Base-by-base conservation (phyloP, 345 rosid species). In the Eucalyptus paniculata region DNA sequence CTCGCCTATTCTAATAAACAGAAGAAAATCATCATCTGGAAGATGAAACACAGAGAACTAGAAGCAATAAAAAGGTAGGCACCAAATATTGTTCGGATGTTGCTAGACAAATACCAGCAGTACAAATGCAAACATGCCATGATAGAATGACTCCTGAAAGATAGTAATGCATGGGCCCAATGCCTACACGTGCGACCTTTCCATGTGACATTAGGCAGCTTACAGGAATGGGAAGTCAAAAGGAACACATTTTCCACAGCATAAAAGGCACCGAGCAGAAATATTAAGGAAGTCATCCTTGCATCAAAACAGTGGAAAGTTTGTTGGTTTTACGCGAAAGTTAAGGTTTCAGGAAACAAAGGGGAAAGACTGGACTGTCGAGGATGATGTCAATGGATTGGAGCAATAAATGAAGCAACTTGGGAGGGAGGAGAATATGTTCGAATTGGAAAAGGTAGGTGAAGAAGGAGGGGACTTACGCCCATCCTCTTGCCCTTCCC, bases 401-500 rank as follows among this genome's bases (percentile, higher is more conserved):
- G 85, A 77, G 47, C 85, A 40, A 77, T 21, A 21, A 21, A 77
- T 40, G 47, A 77, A 77, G 30, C 3, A 72, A 21, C 30, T 77
- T 40, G 85, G 85, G 47, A 37, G 47, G 47, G 85, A 77, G 85
- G 30, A 37, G 83, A 30, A 77, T 13, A 4, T 77, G 30, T 21
- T 19, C 8, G 85, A 77, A 77, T 77, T 21, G 85, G 85, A 77
- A 77, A 77, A 21, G 85, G 85, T 77, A 40, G 16, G 85, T 40
- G 85, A 77, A 77, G 83, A 21, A 77, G 45, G 83, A 77, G 85
- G 85, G 37, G 65, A 91, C 96, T 90, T 93, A 96, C 99, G 80
- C 98, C 98, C 98, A 97, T 97, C 92, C 99, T 91, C 93, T 95
- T 97, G 90, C 99, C 99, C 92, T 92, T 92, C 72, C 99, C 99